phyloP scores from a whole-genome alignment of 2,329 filamentous ascomycete species.

The Epicoccum sorghinum region DNA sequence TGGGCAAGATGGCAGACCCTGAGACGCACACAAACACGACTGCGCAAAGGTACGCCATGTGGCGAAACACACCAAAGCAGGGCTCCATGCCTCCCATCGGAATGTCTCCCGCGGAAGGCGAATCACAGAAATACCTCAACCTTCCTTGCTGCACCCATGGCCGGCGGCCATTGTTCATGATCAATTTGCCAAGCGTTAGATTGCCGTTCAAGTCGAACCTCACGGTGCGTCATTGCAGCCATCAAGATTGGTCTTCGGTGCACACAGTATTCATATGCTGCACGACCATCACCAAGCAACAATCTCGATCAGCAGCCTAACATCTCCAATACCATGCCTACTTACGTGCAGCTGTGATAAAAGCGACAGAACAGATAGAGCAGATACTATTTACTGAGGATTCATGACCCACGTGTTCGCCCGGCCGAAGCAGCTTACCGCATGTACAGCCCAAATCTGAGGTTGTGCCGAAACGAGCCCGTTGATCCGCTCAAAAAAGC shows the following conservation, averaged over 20 bases:
- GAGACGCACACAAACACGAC: constrained; percentile 17
- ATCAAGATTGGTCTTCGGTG: not conserved
- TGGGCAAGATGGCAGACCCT: constrained; percentile 19
- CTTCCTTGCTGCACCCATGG: constrained; percentile 8
- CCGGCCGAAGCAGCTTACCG: not conserved
- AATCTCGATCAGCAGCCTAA: too few relatives aligned
- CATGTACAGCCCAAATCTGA: not conserved
- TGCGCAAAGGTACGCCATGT: constrained; percentile 2
- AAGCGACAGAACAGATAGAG: not conserved
- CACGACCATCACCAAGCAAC: not conserved
- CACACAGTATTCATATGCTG: not conserved
- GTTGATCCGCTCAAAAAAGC: not conserved
- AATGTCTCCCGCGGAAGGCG: constrained; percentile 13
- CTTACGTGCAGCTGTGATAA: not conserved
- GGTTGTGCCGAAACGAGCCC: not conserved
- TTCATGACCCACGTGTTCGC: constrained; percentile 12
- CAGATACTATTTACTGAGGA: not conserved
- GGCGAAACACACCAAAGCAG: constrained; percentile 16
- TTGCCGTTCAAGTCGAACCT: not conserved
- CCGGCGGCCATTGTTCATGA: constrained; percentile 34
- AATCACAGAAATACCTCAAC: constrained; percentile 17
- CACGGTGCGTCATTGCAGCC: not conserved
- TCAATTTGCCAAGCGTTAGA: constrained; percentile 24
- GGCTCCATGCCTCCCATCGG: constrained; percentile 15
- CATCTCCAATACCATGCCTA: not conserved